Percentiles rank a stretch among this genome's conserved stretches.
Evolutionary conservation across 106 monocot genomes (phyloP).

Genomic region (Agapanthus africanus): DNA sequence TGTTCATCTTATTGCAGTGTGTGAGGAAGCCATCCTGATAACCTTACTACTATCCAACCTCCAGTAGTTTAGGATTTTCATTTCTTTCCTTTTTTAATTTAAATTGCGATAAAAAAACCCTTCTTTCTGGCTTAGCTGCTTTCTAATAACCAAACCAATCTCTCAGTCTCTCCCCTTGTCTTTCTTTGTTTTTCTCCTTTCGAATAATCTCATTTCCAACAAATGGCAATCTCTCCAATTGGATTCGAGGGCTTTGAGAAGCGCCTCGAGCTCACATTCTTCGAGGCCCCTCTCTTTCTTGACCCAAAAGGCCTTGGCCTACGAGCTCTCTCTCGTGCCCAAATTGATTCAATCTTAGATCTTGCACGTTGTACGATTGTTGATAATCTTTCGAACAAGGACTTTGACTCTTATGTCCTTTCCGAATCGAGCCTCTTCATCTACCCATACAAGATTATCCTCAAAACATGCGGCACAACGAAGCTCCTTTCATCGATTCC

Average conservation of each 20-base stretch:
- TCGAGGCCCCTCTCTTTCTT: constrained; percentile 40
- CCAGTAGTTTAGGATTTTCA: too few relatives aligned
- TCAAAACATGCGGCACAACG: constrained; percentile 93
- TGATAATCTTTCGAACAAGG: constrained; percentile 63
- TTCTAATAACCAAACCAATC: constrained; percentile 24
- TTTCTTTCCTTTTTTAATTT: too few relatives aligned
- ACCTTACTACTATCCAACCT: constrained; percentile 9
- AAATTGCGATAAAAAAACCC: too few relatives aligned
- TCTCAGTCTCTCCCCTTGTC: constrained; percentile 9
- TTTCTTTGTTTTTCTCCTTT: neutral
- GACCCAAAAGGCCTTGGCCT: constrained; percentile 53
- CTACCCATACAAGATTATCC: constrained; percentile 66
- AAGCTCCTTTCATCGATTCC: constrained; percentile 81
- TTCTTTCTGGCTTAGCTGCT: too few relatives aligned
- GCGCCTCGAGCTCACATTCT: constrained; percentile 81
- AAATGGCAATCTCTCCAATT: constrained; percentile 50
- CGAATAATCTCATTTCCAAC: neutral
- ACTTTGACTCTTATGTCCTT: constrained; percentile 87
- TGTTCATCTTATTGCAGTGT: constrained; percentile 29
- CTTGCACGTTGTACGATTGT: constrained; percentile 79
- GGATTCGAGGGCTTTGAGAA: constrained; percentile 97
- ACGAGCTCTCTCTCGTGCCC: constrained; percentile 49
- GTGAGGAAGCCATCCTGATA: constrained; percentile 62
- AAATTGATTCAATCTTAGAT: constrained; percentile 69
- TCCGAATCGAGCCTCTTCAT: constrained; percentile 98